Percentiles rank a stretch among this genome's conserved stretches.
Conservation (phyloP, 306 rosid species). For the apple (Malus domestica) region DNA sequence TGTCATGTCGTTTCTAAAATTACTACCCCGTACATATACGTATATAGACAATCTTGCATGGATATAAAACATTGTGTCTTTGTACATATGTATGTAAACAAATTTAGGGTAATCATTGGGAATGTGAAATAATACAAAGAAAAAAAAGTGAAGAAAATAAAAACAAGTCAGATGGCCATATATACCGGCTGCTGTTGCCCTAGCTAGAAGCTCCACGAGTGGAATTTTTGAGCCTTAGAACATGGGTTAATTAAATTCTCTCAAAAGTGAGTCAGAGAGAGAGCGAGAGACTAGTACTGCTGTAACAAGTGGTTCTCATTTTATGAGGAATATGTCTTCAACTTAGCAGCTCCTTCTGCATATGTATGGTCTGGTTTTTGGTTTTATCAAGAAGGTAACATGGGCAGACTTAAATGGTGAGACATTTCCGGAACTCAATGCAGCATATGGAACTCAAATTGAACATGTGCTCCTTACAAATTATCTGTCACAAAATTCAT, state of each 20-base stretch:
- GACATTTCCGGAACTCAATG: slow-evolving; percentile 21
- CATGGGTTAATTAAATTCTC: slow-evolving; percentile 9
- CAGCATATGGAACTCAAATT: slow-evolving; percentile 3
- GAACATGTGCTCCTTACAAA: slow-evolving; percentile 2
- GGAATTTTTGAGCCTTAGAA: slow-evolving; percentile 19
- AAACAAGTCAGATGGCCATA: background rate
- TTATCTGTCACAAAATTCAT: background rate
- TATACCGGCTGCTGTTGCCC: background rate
- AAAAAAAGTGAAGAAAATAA: background rate
- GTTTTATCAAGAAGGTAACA: slow-evolving; percentile 19
- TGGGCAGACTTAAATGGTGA: slow-evolving; percentile 24
- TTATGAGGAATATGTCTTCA: slow-evolving; percentile 14
- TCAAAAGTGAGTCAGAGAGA: slow-evolving; percentile 3
- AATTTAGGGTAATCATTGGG: background rate
- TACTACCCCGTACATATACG: background rate
- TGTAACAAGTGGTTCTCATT: slow-evolving; percentile 14
- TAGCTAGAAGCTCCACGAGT: background rate
- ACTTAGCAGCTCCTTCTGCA: background rate
- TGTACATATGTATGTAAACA: background rate
- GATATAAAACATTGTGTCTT: background rate
- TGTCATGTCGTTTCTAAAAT: background rate
- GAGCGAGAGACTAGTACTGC: background rate
- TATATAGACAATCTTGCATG: background rate
- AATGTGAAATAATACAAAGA: slow-evolving; percentile 1
- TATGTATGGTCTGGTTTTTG: slow-evolving; percentile 6